Conservation (phyloP, 768 basidiomycete species). For the Calocera cornea region DNA sequence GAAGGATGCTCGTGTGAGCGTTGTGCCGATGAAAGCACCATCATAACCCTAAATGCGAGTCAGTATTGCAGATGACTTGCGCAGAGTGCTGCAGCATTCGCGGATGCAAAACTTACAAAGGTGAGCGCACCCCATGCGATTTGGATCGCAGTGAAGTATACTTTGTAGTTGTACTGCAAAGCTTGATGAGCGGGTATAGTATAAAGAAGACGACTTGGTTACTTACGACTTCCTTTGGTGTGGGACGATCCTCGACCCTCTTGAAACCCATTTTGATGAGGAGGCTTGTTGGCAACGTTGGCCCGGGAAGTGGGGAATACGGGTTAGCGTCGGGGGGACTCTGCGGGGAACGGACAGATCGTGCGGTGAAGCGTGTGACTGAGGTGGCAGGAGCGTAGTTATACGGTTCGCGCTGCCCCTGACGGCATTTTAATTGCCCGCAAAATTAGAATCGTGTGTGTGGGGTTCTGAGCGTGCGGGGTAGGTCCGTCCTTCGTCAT, state of each 20-base stretch:
- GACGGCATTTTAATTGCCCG: constrained; percentile 5
- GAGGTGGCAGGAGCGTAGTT: not conserved
- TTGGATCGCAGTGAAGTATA: constrained; percentile 26
- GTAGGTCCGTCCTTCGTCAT: not conserved
- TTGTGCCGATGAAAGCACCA: constrained; percentile 36
- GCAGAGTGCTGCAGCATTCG: not conserved
- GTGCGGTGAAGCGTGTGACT: not conserved
- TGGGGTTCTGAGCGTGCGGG: constrained; percentile 1
- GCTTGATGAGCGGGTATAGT: not conserved
- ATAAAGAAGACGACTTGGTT: not conserved
- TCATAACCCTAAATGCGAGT: constrained; percentile 23
- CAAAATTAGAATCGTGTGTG: not conserved
- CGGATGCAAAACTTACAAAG: constrained; percentile 20
- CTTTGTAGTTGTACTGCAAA: constrained; percentile 29
- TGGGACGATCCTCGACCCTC: constrained; percentile 20
- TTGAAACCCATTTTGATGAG: not conserved
- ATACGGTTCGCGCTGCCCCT: not conserved
- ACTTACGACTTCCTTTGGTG: constrained; percentile 21
- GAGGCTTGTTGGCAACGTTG: not conserved
- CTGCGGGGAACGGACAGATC: not conserved
- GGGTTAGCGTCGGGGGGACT: not conserved
- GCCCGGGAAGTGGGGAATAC: not conserved
- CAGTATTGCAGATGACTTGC: not conserved
- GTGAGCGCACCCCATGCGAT: constrained; percentile 30
- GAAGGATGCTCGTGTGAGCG: constrained; percentile 32